phyloP scores from a whole-genome alignment of 306 rosid species.

The Carpinus viminea region DNA sequence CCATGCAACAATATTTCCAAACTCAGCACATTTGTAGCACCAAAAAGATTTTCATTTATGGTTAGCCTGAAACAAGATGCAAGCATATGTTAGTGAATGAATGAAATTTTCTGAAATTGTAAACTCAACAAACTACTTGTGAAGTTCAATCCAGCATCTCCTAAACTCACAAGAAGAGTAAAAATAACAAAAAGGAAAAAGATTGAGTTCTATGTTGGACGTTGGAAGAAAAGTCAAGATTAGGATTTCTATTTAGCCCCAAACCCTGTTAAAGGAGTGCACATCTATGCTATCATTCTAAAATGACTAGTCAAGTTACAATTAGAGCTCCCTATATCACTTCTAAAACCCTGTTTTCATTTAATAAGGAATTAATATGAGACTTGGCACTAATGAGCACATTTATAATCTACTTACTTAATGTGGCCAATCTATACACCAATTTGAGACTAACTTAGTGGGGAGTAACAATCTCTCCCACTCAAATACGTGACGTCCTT shows the following conservation, averaged over 20 bases:
- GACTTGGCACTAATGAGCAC: too few relatives aligned
- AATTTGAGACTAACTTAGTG: too few relatives aligned
- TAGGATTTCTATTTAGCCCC: background rate
- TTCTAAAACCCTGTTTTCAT: too few relatives aligned
- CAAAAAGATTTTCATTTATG: slow-evolving; percentile 9
- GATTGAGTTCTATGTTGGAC: background rate
- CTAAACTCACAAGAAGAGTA: background rate
- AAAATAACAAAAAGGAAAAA: background rate
- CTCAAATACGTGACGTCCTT: too few relatives aligned
- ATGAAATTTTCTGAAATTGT: slow-evolving; percentile 11
- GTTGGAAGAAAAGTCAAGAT: background rate
- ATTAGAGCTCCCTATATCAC: too few relatives aligned
- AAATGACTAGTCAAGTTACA: too few relatives aligned
- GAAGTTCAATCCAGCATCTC: background rate
- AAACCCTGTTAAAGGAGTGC: background rate
- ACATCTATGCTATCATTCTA: too few relatives aligned
- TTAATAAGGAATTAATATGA: too few relatives aligned
- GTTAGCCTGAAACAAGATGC: slow-evolving; percentile 27
- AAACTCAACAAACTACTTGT: background rate
- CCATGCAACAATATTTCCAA: slow-evolving; percentile 29
- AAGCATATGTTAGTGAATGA: slow-evolving; percentile 21
- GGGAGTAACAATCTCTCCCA: too few relatives aligned
- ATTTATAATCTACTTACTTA: too few relatives aligned
- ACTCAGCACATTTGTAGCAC: slow-evolving; percentile 19
- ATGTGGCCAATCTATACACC: too few relatives aligned